These are phyloP conservation scores for Fagus crenata DNA, from an alignment of 306 rosid species.

Conservation along the genomic window DNA sequence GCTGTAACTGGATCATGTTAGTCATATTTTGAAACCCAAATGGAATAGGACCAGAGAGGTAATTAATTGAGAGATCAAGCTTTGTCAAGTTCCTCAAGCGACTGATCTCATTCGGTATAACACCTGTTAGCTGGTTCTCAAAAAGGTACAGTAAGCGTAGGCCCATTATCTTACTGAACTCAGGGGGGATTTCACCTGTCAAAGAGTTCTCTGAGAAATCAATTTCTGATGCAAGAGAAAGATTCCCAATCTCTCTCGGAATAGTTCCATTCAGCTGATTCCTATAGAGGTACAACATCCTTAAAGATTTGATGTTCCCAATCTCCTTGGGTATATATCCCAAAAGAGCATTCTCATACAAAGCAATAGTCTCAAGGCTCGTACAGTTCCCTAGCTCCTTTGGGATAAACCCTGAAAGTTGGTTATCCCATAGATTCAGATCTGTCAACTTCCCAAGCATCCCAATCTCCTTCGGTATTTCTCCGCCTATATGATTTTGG, in stretches of 20 bases:
- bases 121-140: constrained; percentile 81
- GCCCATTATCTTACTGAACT: constrained; percentile 66
- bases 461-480: constrained; percentile 76
- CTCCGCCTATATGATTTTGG: constrained; percentile 73
- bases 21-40: constrained; percentile 62
- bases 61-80: constrained; percentile 90
- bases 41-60: constrained; percentile 76
- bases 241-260: constrained; percentile 91
- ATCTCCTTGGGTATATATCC: constrained; percentile 72
- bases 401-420: constrained; percentile 74
- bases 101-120: constrained; percentile 71
- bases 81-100: constrained; percentile 57
- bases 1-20: constrained; percentile 70
- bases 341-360: constrained; percentile 65
- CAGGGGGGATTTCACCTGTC: constrained; percentile 69
- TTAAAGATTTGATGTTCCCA: constrained; percentile 71
- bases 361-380: constrained; percentile 69
- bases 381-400: constrained; percentile 76
- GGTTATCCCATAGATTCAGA: constrained; percentile 64
- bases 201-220: constrained; percentile 87
- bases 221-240: constrained; percentile 55
- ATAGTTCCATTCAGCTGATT: constrained; percentile 86
- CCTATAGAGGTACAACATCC: constrained; percentile 68
- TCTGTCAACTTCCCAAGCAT: constrained; percentile 65
- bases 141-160: constrained; percentile 74